Evolutionary conservation across 345 rosid species (phyloP).

Genomic region (Euphorbia lathyris): DNA sequence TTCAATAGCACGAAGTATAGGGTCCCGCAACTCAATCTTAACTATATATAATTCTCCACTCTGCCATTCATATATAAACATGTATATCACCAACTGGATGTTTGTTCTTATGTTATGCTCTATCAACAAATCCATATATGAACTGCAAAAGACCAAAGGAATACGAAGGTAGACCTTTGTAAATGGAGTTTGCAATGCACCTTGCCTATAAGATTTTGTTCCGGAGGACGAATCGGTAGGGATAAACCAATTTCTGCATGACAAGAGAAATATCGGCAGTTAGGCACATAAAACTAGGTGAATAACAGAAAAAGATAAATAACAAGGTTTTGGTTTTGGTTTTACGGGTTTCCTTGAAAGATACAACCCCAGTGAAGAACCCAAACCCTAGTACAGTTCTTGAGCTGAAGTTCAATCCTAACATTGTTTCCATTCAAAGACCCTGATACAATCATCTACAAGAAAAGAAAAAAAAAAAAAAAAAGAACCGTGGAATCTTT

Average conservation of each 20-base stretch:
- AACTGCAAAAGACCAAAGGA: not conserved
- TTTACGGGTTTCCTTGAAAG: slow-evolving; percentile 49
- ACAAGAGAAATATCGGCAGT: slow-evolving; percentile 3
- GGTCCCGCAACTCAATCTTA: slow-evolving; percentile 50
- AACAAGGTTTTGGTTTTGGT: slow-evolving; percentile 10
- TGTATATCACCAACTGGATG: not conserved
- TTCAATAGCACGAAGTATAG: slow-evolving; percentile 46
- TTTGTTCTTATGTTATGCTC: not conserved
- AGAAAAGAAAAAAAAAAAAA: not conserved
- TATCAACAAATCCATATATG: slow-evolving; percentile 10
- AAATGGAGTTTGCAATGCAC: slow-evolving; percentile 59
- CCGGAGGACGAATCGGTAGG: slow-evolving; percentile 43
- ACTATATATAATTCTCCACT: slow-evolving; percentile 41
- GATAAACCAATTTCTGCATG: slow-evolving; percentile 48
- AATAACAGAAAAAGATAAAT: not conserved
- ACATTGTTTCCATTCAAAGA: slow-evolving; percentile 40
- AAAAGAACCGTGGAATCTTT: slow-evolving; percentile 38
- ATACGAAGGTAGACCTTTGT: slow-evolving; percentile 30
- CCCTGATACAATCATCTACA: slow-evolving; percentile 47
- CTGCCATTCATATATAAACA: slow-evolving; percentile 27
- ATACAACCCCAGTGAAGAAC: slow-evolving; percentile 65
- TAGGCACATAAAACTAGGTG: not conserved
- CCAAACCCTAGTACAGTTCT: slow-evolving; percentile 50
- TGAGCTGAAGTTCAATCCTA: slow-evolving; percentile 57
- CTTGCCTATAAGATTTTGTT: slow-evolving; percentile 32